phyloP scores from a whole-genome alignment of 129 eudicot genomes.

The Silybum marianum region DNA sequence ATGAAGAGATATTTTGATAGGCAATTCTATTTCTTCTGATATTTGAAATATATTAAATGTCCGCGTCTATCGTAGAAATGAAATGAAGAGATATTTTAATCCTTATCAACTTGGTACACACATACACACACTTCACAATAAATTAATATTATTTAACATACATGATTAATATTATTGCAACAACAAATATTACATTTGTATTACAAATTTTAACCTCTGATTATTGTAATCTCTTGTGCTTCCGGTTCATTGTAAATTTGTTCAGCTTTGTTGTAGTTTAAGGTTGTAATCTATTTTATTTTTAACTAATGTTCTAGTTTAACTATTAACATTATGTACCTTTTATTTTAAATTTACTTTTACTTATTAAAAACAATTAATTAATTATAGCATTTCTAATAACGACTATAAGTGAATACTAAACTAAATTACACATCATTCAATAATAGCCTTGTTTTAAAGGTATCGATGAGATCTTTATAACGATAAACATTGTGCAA shows the following conservation, averaged over 20 bases:
- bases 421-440: background rate
- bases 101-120: background rate
- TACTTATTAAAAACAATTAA: background rate
- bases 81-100: background rate
- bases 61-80: background rate
- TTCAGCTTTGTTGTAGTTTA: background rate
- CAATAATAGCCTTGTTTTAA: background rate
- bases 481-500: background rate
- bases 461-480: background rate
- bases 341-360: background rate
- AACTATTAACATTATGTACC: background rate
- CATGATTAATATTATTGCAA: background rate
- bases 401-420: background rate
- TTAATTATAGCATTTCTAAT: background rate
- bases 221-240: background rate
- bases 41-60: background rate
- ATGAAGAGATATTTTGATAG: background rate
- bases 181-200: background rate
- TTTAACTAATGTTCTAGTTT: background rate
- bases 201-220: background rate
- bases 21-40: background rate
- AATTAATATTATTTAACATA: background rate
- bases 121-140: background rate
- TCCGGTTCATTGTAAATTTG: background rate
- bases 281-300: background rate